phyloP scores from a whole-genome alignment of 2,329 filamentous ascomycete species.

The Trichoderma atroviride region DNA sequence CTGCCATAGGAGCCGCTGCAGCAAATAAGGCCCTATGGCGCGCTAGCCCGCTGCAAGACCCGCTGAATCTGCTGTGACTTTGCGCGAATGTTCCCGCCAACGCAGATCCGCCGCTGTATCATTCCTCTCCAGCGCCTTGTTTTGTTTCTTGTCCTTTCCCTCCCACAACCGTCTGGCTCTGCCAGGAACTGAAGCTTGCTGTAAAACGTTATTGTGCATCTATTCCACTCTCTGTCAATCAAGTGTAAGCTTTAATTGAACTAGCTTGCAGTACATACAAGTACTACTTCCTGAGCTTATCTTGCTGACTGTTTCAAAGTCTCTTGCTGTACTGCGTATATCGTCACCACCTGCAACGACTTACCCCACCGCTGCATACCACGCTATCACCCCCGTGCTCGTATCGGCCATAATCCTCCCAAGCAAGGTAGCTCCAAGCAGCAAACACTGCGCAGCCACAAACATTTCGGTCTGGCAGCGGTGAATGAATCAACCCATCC shows the following conservation, averaged over 20 bases:
- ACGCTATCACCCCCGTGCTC: slow-evolving; percentile 3
- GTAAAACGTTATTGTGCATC: not conserved
- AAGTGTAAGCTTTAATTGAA: not conserved
- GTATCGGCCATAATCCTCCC: not conserved
- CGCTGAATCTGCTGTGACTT: slow-evolving; percentile 13
- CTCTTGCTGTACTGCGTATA: not conserved
- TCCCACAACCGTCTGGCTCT: not conserved
- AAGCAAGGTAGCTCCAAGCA: not conserved
- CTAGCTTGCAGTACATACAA: not conserved
- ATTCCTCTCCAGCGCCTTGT: not conserved
- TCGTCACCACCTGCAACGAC: not conserved
- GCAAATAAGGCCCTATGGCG: not conserved
- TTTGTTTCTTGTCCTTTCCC: not conserved
- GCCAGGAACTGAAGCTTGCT: not conserved
- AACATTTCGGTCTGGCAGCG: not conserved
- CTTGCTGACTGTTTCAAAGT: not conserved
- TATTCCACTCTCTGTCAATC: not conserved
- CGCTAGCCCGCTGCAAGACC: slow-evolving; percentile 10
- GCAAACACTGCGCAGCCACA: not conserved
- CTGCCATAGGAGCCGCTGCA: not conserved
- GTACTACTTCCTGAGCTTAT: not conserved
- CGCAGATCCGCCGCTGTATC: not conserved
- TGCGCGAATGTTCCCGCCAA: not conserved
- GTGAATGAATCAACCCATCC: not conserved
- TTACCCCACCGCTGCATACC: slow-evolving; percentile 20